A percentile compares a stretch with the other conserved stretches of the same genome.
Evolutionary conservation across 441 rosid genomes (phyloP).

Genomic region (Gossypium lobatum): DNA sequence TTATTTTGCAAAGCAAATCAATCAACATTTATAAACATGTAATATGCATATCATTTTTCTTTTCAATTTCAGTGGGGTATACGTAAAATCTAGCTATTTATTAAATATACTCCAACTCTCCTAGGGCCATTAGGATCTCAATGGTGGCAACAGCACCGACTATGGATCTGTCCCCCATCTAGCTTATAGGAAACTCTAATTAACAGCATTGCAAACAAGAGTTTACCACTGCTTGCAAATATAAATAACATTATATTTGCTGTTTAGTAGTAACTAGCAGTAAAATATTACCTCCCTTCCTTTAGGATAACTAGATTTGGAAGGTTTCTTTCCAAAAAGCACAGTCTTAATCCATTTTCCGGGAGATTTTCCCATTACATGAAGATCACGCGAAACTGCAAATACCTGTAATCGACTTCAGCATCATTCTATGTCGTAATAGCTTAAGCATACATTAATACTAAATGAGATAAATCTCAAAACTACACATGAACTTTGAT

Average conservation of each 20-base stretch:
- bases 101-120: neutral
- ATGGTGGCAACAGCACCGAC: neutral
- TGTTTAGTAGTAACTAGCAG: neutral
- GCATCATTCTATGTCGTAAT: conserved; percentile 8
- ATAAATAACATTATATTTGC: neutral
- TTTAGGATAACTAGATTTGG: conserved; percentile 50
- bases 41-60: neutral
- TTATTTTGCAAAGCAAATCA: neutral
- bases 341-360: conserved; percentile 73
- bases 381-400: conserved; percentile 20
- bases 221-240: neutral
- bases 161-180: neutral
- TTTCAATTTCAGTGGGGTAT: neutral
- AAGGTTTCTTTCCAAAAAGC: conserved; percentile 70
- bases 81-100: neutral
- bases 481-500: too few relatives aligned
- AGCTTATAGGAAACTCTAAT: neutral
- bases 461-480: neutral
- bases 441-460: neutral
- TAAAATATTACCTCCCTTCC: conserved; percentile 50
- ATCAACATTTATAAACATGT: neutral
- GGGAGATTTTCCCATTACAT: conserved; percentile 71
- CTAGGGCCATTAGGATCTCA: neutral
- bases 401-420: conserved; percentile 17
- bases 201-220: neutral